Conservation (phyloP, 768 basidiomycete genomes). For the Kwoniella heveanensis region DNA sequence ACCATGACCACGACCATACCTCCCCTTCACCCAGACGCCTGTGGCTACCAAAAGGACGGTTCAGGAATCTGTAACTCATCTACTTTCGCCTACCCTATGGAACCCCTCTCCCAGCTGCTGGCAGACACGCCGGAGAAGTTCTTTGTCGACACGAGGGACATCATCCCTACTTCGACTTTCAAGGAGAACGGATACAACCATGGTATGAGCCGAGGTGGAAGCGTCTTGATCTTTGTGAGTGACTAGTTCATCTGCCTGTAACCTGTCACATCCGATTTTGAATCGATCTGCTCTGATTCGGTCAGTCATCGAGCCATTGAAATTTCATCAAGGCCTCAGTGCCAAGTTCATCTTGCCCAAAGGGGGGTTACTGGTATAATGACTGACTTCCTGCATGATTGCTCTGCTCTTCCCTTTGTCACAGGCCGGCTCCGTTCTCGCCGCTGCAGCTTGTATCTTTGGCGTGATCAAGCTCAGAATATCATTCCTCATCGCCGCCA, state of each 20-base stretch:
- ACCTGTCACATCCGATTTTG: too few relatives aligned
- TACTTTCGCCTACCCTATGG: constrained; percentile 46
- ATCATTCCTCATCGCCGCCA: constrained; percentile 48
- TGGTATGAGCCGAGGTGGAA: constrained; percentile 37
- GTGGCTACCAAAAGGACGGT: constrained; percentile 49
- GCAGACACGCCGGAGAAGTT: constrained; percentile 46
- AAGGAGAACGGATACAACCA: constrained; percentile 43
- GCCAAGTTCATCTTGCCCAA: too few relatives aligned
- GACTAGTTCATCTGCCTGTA: too few relatives aligned
- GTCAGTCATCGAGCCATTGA: too few relatives aligned
- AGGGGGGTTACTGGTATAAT: too few relatives aligned
- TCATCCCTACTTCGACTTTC: constrained; percentile 39
- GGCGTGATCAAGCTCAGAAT: constrained; percentile 46
- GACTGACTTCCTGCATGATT: too few relatives aligned
- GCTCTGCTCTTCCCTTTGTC: too few relatives aligned
- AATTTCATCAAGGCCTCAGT: too few relatives aligned
- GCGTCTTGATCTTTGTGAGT: constrained; percentile 51
- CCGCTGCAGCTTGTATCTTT: constrained; percentile 43
- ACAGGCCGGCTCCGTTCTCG: constrained; percentile 46
- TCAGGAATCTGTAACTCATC: constrained; percentile 50
- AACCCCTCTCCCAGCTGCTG: constrained; percentile 40
- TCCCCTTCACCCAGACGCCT: constrained; percentile 39
- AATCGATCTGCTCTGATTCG: too few relatives aligned
- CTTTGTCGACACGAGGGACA: constrained; percentile 28
- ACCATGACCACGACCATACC: too few relatives aligned